phyloP scores from a whole-genome alignment of 106 monocot species.

The Chionographis japonica region DNA sequence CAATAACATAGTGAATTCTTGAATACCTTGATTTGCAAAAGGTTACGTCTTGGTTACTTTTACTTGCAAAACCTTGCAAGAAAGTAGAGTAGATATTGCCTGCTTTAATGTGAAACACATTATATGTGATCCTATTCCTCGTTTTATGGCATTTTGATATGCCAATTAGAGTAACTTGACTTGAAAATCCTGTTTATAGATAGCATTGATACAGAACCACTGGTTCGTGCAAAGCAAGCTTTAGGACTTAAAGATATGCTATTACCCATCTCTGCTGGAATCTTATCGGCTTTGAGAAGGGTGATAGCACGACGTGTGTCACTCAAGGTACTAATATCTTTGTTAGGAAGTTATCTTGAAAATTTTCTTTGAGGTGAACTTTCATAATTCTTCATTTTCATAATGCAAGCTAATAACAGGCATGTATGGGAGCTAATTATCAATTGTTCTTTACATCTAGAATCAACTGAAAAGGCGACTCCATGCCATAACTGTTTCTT shows the following conservation, averaged over 20 bases:
- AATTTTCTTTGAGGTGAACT: neutral
- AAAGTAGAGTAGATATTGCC: neutral
- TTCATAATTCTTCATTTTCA: neutral
- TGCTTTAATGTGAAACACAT: neutral
- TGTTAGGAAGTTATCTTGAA: neutral
- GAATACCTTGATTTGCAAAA: neutral
- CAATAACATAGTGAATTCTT: slow-evolving; percentile 5
- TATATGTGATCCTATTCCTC: neutral
- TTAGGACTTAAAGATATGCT: slow-evolving; percentile 56
- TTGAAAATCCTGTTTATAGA: slow-evolving; percentile 39
- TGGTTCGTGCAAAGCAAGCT: slow-evolving; percentile 26
- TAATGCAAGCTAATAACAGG: neutral
- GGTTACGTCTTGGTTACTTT: neutral
- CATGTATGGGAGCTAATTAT: slow-evolving; percentile 1
- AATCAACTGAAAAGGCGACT: slow-evolving; percentile 93
- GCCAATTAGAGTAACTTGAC: slow-evolving; percentile 16
- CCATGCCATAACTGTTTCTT: slow-evolving; percentile 90
- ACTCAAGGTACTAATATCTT: slow-evolving; percentile 59
- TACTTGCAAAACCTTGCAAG: neutral
- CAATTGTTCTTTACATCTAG: slow-evolving; percentile 27
- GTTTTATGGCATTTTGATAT: too few species aligned
- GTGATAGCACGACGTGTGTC: slow-evolving; percentile 90
- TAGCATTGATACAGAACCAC: slow-evolving; percentile 41
- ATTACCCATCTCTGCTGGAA: slow-evolving; percentile 79
- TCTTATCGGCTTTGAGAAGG: slow-evolving; percentile 91